Conservation (phyloP, 169 alveolate species). For the Plasmodium knowlesi region DNA sequence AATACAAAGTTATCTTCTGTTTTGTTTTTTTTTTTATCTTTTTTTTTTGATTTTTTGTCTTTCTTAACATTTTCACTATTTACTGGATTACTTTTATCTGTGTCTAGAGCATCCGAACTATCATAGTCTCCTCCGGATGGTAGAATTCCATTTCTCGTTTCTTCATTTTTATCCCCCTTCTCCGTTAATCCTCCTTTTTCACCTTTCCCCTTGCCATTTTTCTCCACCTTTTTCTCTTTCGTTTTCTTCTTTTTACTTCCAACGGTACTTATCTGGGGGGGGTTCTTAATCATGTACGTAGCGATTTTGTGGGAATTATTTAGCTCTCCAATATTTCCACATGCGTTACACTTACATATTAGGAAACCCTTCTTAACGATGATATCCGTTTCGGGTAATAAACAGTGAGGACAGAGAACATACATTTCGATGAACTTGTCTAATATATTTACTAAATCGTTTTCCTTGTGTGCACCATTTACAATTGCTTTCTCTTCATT, state of each 20-base stretch:
- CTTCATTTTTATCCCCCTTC: slow-evolving; percentile 61
- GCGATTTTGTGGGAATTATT: slow-evolving; percentile 97
- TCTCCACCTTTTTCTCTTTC: slow-evolving; percentile 76
- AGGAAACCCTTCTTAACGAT: slow-evolving; percentile 91
- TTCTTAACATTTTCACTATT: slow-evolving; percentile 57
- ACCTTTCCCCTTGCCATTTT: slow-evolving; percentile 56
- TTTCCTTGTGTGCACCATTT: slow-evolving; percentile 95
- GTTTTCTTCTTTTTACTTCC: slow-evolving; percentile 76
- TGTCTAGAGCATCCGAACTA: slow-evolving; percentile 36
- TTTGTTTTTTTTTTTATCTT: slow-evolving; percentile 57
- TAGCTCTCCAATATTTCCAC: slow-evolving; percentile 95
- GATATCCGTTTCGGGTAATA: slow-evolving; percentile 97
- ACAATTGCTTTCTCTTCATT: slow-evolving; percentile 95
- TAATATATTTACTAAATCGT: slow-evolving; percentile 91
- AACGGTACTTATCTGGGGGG: slow-evolving; percentile 89
- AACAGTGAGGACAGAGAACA: slow-evolving; percentile 98
- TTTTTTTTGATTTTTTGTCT: slow-evolving; percentile 21
- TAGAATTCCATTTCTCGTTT: slow-evolving; percentile 76
- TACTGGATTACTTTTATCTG: slow-evolving; percentile 42
- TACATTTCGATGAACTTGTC: slow-evolving; percentile 98
- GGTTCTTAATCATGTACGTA: slow-evolving; percentile 94
- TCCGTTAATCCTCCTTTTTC: slow-evolving; percentile 43
- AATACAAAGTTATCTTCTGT: slow-evolving; percentile 67
- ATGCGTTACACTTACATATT: slow-evolving; percentile 96
- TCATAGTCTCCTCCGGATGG: slow-evolving; percentile 65